These are phyloP conservation scores for Aspergillus caelatus DNA, from an alignment of 2,329 filamentous ascomycete species.

Conservation along the genomic window DNA sequence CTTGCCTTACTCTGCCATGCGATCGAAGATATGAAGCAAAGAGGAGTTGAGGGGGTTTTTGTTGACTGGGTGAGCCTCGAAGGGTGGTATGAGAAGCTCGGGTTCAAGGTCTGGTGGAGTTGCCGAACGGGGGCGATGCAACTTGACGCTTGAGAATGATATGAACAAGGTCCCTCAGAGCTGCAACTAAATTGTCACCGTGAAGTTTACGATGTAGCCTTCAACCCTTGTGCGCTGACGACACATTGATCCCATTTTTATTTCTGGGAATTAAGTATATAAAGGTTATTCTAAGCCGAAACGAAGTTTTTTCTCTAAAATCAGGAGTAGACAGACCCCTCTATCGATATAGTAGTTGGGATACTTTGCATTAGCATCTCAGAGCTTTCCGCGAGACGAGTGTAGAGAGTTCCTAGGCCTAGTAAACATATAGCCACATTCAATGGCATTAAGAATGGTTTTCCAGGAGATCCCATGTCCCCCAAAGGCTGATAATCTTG, in stretches of 20 bases:
- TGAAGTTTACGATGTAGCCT: neutral
- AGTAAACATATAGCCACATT: no score
- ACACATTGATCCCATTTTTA: neutral
- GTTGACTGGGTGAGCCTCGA: slow-evolving; percentile 49
- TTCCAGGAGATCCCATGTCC: neutral
- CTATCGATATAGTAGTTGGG: neutral
- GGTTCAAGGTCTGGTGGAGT: slow-evolving; percentile 44
- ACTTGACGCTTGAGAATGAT: neutral
- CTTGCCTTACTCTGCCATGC: slow-evolving; percentile 48
- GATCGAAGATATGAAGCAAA: slow-evolving; percentile 46
- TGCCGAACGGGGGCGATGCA: slow-evolving; percentile 40
- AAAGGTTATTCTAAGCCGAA: neutral
- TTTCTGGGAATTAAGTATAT: neutral
- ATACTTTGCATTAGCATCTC: neutral
- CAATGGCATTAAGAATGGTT: neutral
- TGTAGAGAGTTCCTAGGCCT: no score
- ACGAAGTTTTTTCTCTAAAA: neutral
- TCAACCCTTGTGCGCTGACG: neutral
- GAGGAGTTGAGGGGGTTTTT: slow-evolving; percentile 47
- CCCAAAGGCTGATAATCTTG: no score
- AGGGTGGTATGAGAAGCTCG: slow-evolving; percentile 50
- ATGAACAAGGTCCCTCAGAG: neutral
- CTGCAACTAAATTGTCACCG: neutral
- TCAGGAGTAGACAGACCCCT: neutral
- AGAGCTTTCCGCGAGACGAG: neutral